Conservation (phyloP, 352 stramenopile genomes). For the Pythium pyrilobum region DNA sequence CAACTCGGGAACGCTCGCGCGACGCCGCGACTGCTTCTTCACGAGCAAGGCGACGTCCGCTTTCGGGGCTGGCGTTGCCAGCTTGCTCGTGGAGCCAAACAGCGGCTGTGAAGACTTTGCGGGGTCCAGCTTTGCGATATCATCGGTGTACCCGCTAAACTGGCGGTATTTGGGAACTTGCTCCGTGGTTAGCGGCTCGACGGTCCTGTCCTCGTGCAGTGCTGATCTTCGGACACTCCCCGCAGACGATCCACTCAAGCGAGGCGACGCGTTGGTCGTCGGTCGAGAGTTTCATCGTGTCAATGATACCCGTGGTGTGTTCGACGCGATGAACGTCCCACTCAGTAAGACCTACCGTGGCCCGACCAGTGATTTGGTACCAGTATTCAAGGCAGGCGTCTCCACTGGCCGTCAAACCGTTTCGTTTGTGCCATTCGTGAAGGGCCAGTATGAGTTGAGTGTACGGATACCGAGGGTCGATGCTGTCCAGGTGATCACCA, state of each 20-base stretch:
- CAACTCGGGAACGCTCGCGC: constrained; percentile 49
- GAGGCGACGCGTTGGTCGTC: constrained; percentile 80
- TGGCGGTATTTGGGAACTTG: constrained; percentile 77
- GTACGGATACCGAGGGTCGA: constrained; percentile 69
- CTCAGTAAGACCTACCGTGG: constrained; percentile 64
- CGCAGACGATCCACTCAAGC: constrained; percentile 38
- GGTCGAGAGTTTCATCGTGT: constrained; percentile 70
- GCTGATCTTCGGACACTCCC: constrained; percentile 29
- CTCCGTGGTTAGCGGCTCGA: constrained; percentile 23
- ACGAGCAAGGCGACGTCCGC: constrained; percentile 39
- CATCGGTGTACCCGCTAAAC: constrained; percentile 39
- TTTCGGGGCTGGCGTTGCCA: constrained; percentile 25
- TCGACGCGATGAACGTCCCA: constrained; percentile 63
- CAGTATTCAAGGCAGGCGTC: constrained; percentile 54
- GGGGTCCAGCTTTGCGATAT: constrained; percentile 35
- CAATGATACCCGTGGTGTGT: constrained; percentile 37
- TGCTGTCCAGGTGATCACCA: constrained; percentile 71
- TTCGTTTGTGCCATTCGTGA: constrained; percentile 87
- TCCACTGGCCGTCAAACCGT: constrained; percentile 79
- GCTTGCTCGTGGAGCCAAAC: constrained; percentile 39
- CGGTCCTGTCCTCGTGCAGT: constrained; percentile 37
- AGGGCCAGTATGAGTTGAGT: constrained; percentile 85
- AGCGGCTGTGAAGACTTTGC: constrained; percentile 55
- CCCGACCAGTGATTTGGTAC: constrained; percentile 39
- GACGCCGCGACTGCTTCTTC: constrained; percentile 63